phyloP scores from a whole-genome alignment of 2,329 filamentous ascomycete genomes.

The Talaromyces sp. region DNA sequence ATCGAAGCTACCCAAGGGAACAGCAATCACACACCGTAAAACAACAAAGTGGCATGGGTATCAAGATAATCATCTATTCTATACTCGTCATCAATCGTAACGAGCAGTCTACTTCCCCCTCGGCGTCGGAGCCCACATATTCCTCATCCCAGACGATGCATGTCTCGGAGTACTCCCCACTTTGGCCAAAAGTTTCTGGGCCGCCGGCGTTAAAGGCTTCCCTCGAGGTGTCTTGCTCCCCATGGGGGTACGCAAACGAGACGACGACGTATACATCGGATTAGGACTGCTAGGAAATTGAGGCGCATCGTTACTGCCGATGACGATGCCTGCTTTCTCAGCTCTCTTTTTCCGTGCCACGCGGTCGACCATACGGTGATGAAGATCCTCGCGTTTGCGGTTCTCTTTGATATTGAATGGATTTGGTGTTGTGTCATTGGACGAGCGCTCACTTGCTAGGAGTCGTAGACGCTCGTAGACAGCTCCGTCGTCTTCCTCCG shows the following conservation, averaged over 20 bases:
- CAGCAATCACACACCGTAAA: not conserved
- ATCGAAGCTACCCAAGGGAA: not conserved
- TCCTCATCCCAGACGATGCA: slow-evolving; percentile 25
- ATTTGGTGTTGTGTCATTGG: slow-evolving; percentile 54
- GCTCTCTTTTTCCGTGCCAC: slow-evolving; percentile 69
- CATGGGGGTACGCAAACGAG: slow-evolving; percentile 16
- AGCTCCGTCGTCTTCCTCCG: slow-evolving; percentile 49
- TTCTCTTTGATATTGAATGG: slow-evolving; percentile 77
- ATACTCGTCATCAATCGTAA: not conserved
- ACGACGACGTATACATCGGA: slow-evolving; percentile 37
- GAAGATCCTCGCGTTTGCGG: slow-evolving; percentile 72
- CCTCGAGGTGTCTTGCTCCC: slow-evolving; percentile 20
- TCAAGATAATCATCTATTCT: not conserved
- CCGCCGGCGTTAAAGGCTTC: slow-evolving; percentile 44
- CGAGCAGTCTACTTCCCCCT: slow-evolving; percentile 1
- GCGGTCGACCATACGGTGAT: slow-evolving; percentile 81
- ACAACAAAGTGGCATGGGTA: not conserved
- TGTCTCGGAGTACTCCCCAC: slow-evolving; percentile 33
- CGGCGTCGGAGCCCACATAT: slow-evolving; percentile 40
- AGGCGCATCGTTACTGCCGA: slow-evolving; percentile 32
- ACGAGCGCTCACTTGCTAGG: slow-evolving; percentile 32
- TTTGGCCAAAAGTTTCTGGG: slow-evolving; percentile 39
- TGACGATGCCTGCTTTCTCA: slow-evolving; percentile 51
- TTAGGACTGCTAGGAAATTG: slow-evolving; percentile 37
- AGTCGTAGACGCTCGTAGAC: slow-evolving; percentile 28